Evolutionary conservation across 2,329 filamentous ascomycete species (phyloP), one percentile per base, ranked within the genome.

Genomic region (Parastagonospora nodorum): DNA sequence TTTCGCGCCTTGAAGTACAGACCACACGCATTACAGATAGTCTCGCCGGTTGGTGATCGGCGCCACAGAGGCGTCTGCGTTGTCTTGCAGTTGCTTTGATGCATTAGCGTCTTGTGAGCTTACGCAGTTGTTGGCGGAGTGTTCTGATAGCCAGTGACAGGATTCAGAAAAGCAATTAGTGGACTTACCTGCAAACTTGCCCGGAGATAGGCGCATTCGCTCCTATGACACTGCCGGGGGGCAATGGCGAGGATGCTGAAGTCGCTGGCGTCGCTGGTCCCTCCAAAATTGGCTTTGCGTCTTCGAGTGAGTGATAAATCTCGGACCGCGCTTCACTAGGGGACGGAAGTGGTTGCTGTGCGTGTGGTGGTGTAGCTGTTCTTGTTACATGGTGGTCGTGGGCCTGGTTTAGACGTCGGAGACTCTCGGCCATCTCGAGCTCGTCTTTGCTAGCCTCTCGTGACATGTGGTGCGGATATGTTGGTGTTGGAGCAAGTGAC

Each of bases 1-100:
- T 97, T 97, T 60, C 94, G 86, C 8, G 93, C 92, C 74, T 97
- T 97, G 56, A 90, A 81, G 73, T 99, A 99, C 12, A 99, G 82
- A 36, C 94, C 94, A 69, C 94, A 99, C 5, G 94, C 94, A 75
- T 99, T 99, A 77, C 94, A 99, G 53, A 99, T 97, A 27, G 92
- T 97, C 47, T 91, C 89, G 28, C 94, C 94, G 65, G 92, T 87
- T 0, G 93, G 93, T 12, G 93, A 96, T 67, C 94, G 85, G 70
- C 94, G 86, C 94, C 94, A 99, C 32, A 99, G 77, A 19, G 94
- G 94, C 40, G 94, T 99, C 72, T 89, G 87, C 45, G 92, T 97
- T 12, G 94, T 97, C 50, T 88, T 88, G 72, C 94, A 99, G 75
- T 99, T 99, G 72, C 94, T 99, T 59, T 45, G 54, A 42, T 38